Percentiles rank a stretch among this genome's conserved stretches.
phyloP scores from a whole-genome alignment of 2,329 filamentous ascomycete genomes.

The Talaromyces albobiverticillius region DNA sequence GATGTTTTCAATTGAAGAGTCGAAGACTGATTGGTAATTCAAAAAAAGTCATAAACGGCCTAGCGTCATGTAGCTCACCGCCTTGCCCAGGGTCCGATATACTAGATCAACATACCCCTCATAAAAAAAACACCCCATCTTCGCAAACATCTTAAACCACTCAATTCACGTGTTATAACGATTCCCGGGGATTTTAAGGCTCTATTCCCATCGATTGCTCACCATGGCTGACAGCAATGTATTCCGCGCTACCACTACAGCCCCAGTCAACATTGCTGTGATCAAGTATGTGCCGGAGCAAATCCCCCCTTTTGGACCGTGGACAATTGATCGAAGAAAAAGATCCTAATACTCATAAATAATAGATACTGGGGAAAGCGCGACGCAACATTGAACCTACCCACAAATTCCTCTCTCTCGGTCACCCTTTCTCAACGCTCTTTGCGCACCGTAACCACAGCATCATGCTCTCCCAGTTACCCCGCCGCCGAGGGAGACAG shows the following conservation, averaged over 20 bases:
- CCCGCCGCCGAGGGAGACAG: conserved; percentile 55
- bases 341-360: conserved; percentile 2
- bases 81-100: not conserved
- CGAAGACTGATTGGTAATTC: not conserved
- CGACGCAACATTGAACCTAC: conserved; percentile 88
- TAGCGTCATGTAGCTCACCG: not conserved
- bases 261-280: conserved; percentile 96
- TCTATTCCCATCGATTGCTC: not conserved
- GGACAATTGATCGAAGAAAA: not conserved
- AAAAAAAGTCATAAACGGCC: not conserved
- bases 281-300: conserved; percentile 67
- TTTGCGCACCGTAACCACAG: conserved; percentile 92
- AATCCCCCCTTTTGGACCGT: conserved; percentile 11
- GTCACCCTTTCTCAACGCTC: conserved; percentile 94
- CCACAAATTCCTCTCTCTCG: conserved; percentile 95
- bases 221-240: conserved; percentile 50
- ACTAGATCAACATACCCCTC: not conserved
- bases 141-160: not conserved
- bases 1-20: not conserved
- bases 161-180: not conserved
- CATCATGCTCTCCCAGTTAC: conserved; percentile 78
- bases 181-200: not conserved
- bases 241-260: conserved; percentile 91
- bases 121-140: not conserved
- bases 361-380: conserved; percentile 92